A percentile compares a stretch with the other conserved stretches of the same genome.
Conservation (phyloP, 176 grass and related monocot species). For the Phoenix roebelenii region DNA sequence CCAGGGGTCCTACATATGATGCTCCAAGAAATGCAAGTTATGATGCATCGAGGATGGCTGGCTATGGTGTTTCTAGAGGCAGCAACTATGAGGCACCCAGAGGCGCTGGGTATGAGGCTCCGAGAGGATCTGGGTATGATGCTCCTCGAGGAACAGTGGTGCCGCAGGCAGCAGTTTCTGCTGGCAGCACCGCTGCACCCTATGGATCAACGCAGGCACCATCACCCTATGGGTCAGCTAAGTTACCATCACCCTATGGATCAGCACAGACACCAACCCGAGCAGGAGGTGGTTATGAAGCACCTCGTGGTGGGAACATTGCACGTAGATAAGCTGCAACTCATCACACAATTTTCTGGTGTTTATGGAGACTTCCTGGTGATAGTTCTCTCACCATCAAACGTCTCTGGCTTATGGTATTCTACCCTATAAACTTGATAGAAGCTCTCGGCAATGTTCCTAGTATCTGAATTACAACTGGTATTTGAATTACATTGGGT, state of each 20-base stretch:
- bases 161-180: slow-evolving; percentile 18
- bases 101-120: slow-evolving; percentile 28
- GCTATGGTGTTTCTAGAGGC: slow-evolving; percentile 39
- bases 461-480: too few species aligned
- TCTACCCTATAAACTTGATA: too few species aligned
- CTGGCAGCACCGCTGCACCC: slow-evolving; percentile 21
- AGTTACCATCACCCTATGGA: neutral
- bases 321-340: slow-evolving; percentile 21
- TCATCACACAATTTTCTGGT: too few species aligned
- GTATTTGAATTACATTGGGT: too few species aligned
- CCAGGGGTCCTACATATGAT: slow-evolving; percentile 38
- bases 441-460: too few species aligned
- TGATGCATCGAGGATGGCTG: slow-evolving; percentile 27
- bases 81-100: neutral
- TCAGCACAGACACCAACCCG: slow-evolving; percentile 29
- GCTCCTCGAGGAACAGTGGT: slow-evolving; percentile 25
- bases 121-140: slow-evolving; percentile 39
- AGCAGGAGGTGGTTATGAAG: slow-evolving; percentile 32
- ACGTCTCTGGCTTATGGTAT: too few species aligned
- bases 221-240: slow-evolving; percentile 26
- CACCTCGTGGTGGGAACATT: slow-evolving; percentile 7
- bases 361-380: too few species aligned
- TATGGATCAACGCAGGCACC: slow-evolving; percentile 42
- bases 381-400: too few species aligned
- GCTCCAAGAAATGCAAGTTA: slow-evolving; percentile 29